Base-by-base conservation (phyloP, 768 basidiomycete genomes). In the Mycena maculata region DNA sequence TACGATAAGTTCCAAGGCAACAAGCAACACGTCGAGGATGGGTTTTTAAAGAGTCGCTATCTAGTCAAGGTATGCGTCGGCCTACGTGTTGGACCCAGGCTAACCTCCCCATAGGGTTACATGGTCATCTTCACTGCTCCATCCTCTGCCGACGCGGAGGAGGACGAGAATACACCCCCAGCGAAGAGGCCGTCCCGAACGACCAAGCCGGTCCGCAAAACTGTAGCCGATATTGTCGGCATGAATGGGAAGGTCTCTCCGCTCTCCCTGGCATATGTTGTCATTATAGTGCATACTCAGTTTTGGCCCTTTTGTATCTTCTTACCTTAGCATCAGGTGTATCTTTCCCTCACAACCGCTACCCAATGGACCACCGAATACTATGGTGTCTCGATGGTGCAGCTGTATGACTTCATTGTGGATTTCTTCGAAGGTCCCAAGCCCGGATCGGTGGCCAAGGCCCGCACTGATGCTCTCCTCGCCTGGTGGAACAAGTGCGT, bases 401-500 rank as follows among this genome's bases (percentile, higher is more conserved):
- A 59, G 23, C 15, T 66, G 39, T 66, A 60, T n/a, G 58, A 60
- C n/a, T 66, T 66, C 27, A 44, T 66, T 10, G 65, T 66, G 10
- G 65, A 66, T 36, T 66, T 39, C 30, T 66, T 66, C n/a, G 65
- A 66, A 41, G 65, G 20, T 1, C 57, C 65, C 16, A 48, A n/a
- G 18, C 28, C 18, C 5, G 58, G 58, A 10, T 12, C 58, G 3
- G 22, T 13, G 13, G 65, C 65, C 23, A 33, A 50, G 23, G 27
- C 20, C 9, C 50, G 65, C 11, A 58, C 42, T 15, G 58, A 66
- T 15, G 42, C 5, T 9, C 58, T 66, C 22, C 65, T 66, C 36
- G 8, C n/a, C n/a, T 66, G 65, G 65, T 66, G 65, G 65, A 66
- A 66, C 52, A n/a, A 36, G 65, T 66, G 27, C 50, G 64, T 54